phyloP scores from a whole-genome alignment of 495 filamentous ascomycete species.

The Penicillium soppii region DNA sequence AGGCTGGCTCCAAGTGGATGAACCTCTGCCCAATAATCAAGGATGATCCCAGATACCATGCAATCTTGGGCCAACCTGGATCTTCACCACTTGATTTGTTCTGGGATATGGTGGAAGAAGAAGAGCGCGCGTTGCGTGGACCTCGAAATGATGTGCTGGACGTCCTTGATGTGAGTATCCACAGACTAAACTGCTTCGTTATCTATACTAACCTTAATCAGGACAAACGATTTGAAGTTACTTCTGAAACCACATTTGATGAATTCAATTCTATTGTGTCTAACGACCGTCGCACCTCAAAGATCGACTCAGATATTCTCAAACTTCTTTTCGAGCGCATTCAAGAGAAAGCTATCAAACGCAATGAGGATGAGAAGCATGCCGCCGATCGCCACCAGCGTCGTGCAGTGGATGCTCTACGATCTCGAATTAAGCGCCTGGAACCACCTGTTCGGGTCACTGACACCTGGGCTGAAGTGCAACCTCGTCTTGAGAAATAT shows the following conservation, averaged over 20 bases:
- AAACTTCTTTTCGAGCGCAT: conserved; percentile 80
- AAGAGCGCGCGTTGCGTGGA: conserved; percentile 77
- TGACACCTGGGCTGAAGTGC: conserved; percentile 86
- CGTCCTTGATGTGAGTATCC: conserved; percentile 75
- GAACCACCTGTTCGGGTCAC: conserved; percentile 75
- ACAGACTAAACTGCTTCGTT: neutral
- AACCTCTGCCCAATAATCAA: conserved; percentile 75
- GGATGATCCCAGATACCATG: conserved; percentile 79
- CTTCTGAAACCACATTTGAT: conserved; percentile 78
- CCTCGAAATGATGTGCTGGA: conserved; percentile 85
- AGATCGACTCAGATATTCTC: conserved; percentile 74
- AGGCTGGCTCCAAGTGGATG: conserved; percentile 87
- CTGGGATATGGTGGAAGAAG: conserved; percentile 95
- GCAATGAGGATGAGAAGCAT: conserved; percentile 81
- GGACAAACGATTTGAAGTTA: conserved; percentile 91
- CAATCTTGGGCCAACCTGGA: conserved; percentile 81
- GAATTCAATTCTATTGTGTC: conserved; percentile 78
- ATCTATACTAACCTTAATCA: conserved; percentile 34
- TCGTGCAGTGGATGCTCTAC: conserved; percentile 77
- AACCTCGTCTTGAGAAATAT: conserved; percentile 70
- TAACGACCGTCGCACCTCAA: conserved; percentile 79
- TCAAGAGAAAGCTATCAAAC: conserved; percentile 72
- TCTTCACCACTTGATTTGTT: conserved; percentile 93
- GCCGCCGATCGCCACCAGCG: conserved; percentile 83
- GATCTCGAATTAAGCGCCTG: conserved; percentile 84